These are phyloP conservation scores for Polyrhizophydium stewartii DNA, from an alignment of 371 early-diverging fungal species.

Conservation along the genomic window DNA sequence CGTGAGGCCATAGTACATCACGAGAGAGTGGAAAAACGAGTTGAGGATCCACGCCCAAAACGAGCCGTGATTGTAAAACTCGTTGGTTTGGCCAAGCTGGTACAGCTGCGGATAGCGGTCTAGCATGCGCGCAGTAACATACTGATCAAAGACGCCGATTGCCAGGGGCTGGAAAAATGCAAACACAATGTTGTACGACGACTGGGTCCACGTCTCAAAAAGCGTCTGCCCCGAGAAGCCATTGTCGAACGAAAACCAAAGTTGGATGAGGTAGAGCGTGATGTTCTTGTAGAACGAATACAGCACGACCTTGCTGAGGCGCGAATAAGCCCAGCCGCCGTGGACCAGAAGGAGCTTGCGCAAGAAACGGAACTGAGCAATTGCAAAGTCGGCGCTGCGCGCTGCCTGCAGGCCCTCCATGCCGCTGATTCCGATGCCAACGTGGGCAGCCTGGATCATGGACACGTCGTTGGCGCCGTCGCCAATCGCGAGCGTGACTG, in stretches of 20 bases:
- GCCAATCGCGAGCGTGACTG: conserved; percentile 87
- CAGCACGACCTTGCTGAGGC: conserved; percentile 41
- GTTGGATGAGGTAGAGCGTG: conserved; percentile 93
- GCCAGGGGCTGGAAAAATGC: conserved; percentile 74
- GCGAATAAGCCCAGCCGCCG: conserved; percentile 53
- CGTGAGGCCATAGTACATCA: conserved; percentile 33
- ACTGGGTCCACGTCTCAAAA: conserved; percentile 73
- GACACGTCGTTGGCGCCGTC: conserved; percentile 98
- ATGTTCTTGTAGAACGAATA: conserved; percentile 74
- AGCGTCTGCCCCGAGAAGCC: conserved; percentile 75
- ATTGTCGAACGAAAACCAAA: conserved; percentile 72
- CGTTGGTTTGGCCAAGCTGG: conserved; percentile 82
- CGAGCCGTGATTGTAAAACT: conserved; percentile 85
- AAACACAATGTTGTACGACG: conserved; percentile 79
- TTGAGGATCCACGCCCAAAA: conserved; percentile 96
- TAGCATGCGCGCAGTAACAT: conserved; percentile 84
- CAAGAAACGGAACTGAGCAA: conserved; percentile 55
- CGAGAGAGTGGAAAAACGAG: conserved; percentile 88
- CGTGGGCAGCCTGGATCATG: conserved; percentile 82
- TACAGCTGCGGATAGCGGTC: conserved; percentile 97
- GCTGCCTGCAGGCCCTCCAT: conserved; percentile 71
- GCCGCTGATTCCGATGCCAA: conserved; percentile 69
- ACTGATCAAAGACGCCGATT: conserved; percentile 85
- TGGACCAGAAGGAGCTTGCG: conserved; percentile 48
- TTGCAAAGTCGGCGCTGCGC: conserved; percentile 59